Base-by-base conservation (phyloP, 805 yeast species). In the Candida orba region DNA sequence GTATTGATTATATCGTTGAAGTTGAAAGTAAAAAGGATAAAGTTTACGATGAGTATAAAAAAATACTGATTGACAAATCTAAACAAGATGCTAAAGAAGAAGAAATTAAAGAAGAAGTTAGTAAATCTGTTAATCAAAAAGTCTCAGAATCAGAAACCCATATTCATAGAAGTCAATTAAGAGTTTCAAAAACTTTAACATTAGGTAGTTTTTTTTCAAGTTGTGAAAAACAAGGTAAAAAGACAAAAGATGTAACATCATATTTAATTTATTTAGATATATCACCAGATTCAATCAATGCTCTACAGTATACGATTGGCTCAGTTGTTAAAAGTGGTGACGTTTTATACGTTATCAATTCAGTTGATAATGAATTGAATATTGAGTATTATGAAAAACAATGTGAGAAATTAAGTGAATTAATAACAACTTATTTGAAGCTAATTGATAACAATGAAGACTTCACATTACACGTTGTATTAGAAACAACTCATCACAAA, bases 291-390 rank as follows among this genome's bases (percentile, higher is more conserved):
- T 81, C 95, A 2, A 71, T 73, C 33, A 84, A 84, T 61, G 93
- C 96, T 0, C 68, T 90, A 20, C 93, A 87, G 55, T 89, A 96
- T 84, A 77, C 89, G 36, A 71, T 90, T 52, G 97, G 97, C 3
- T 77, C 95, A 0, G 82, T 88, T 1, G 69, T 89, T 38, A 83
- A 81, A 20, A 89, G 86, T 56, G 93, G 93, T 0, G 84, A 88
- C 42, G 87, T 89, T 1, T 63, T 89, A 43, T 86, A 84, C 58
- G 76, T 87, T 18, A 40, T 58, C 23, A 75, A 76, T 51, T 81
- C 76, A 12, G 69, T 73, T 44, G 81, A 75, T 52, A 70, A 66
- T 46, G 67, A 66, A 34, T 64, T 61, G 20, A 57, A 59, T 25
- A 58, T 69, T 20, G 52, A 46, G 0, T 46, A 41, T 17, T 49